Conservation (phyloP, 2,329 filamentous ascomycete species). For the Fusarium redolens region DNA sequence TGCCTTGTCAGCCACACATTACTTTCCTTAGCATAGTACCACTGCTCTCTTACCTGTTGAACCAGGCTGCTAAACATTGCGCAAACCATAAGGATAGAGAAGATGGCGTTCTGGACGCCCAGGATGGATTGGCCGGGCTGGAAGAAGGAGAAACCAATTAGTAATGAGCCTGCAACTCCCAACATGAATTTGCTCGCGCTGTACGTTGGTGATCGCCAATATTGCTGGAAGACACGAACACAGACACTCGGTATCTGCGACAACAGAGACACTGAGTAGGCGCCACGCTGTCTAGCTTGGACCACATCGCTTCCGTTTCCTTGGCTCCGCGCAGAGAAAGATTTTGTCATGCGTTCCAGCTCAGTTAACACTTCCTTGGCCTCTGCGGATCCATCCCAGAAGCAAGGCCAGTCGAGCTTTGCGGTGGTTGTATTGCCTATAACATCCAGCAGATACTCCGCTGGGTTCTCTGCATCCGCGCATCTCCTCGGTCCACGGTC, state of each 20-base stretch:
- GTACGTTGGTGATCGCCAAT: constrained; percentile 83
- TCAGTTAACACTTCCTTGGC: neutral
- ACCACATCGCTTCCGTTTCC: too few species aligned
- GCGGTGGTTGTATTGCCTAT: neutral
- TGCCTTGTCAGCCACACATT: constrained; percentile 1
- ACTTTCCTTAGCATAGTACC: too few species aligned
- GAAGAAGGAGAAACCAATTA: constrained; percentile 81
- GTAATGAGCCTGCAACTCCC: constrained; percentile 69
- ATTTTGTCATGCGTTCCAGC: neutral
- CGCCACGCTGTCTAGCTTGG: neutral
- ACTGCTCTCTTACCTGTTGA: constrained; percentile 59
- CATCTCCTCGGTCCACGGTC: constrained; percentile 67
- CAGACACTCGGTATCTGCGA: constrained; percentile 74
- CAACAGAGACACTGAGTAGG: neutral
- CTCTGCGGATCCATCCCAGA: neutral
- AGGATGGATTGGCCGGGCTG: constrained; percentile 64
- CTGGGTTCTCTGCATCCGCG: constrained; percentile 71
- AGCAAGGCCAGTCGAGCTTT: neutral
- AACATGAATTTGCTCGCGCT: constrained; percentile 78
- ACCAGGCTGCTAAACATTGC: constrained; percentile 80
- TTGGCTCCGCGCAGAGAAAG: neutral
- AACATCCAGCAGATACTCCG: constrained; percentile 72
- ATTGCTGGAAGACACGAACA: constrained; percentile 80
- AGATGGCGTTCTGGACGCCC: constrained; percentile 79
- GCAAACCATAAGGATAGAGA: constrained; percentile 79